These are phyloP conservation scores for Leucosporidium creatinivorum DNA, from an alignment of 768 basidiomycete genomes.

Conservation along the genomic window DNA sequence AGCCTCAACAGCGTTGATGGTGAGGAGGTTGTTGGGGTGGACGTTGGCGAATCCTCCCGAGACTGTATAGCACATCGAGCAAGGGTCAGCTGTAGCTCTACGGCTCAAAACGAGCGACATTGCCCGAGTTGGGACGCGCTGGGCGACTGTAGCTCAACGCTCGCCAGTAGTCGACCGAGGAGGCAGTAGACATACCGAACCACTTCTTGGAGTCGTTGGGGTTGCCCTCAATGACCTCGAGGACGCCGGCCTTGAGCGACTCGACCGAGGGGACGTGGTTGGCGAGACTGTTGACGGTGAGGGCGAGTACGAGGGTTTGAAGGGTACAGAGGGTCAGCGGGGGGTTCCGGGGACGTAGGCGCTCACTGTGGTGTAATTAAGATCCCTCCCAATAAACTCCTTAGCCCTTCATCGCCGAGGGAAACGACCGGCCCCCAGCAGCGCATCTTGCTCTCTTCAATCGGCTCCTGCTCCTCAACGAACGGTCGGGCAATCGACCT, in stretches of 20 bases:
- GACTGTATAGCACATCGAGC: slow-evolving; percentile 48
- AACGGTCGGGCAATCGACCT: background rate
- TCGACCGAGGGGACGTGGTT: slow-evolving; percentile 99
- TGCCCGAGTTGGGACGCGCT: background rate
- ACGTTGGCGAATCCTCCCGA: slow-evolving; percentile 96
- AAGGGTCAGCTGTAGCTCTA: background rate
- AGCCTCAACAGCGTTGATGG: slow-evolving; percentile 94
- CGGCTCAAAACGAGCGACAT: background rate
- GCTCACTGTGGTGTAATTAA: too few species aligned
- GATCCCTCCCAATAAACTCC: background rate
- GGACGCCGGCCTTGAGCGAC: slow-evolving; percentile 81
- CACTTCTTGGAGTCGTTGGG: slow-evolving; percentile 77
- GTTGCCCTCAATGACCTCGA: slow-evolving; percentile 80
- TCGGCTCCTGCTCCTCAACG: background rate
- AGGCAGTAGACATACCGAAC: slow-evolving; percentile 63
- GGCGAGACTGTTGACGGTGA: slow-evolving; percentile 52
- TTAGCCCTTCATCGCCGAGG: too few species aligned
- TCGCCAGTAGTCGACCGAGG: background rate
- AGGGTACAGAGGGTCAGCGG: background rate
- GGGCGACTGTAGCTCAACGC: background rate
- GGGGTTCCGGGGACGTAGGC: background rate
- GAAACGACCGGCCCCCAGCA: too few species aligned
- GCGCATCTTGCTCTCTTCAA: background rate
- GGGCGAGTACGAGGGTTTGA: background rate
- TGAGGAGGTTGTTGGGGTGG: slow-evolving; percentile 92